These are phyloP conservation scores for Ceratocystis ficicola DNA, from an alignment of 2,329 filamentous ascomycete genomes.

Conservation along the genomic window DNA sequence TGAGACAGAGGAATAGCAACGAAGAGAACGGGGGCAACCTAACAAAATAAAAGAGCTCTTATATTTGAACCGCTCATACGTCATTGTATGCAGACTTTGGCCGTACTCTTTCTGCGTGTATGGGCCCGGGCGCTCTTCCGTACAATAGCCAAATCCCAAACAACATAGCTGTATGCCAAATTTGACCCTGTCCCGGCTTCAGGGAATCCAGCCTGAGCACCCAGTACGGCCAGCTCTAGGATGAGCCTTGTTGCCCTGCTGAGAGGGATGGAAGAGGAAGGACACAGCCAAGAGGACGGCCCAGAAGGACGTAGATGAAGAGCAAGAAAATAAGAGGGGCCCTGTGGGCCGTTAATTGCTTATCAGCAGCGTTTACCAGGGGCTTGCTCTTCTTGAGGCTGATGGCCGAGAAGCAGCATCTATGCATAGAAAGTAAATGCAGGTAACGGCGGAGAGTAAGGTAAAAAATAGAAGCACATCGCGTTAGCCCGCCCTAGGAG, in stretches of 20 bases:
- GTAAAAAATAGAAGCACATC: too few species aligned
- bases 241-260: background rate
- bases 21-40: background rate
- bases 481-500: too few species aligned
- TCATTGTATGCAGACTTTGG: slow-evolving; percentile 6
- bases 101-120: background rate
- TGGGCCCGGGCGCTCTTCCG: background rate
- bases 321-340: too few species aligned
- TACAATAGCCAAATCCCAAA: background rate
- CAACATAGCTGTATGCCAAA: slow-evolving; percentile 1
- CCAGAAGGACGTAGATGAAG: too few species aligned
- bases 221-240: background rate
- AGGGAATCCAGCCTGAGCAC: slow-evolving; percentile 1
- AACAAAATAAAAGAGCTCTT: background rate
- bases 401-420: background rate
- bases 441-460: too few species aligned
- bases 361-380: background rate
- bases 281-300: too few species aligned
- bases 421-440: too few species aligned
- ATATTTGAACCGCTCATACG: background rate
- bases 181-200: slow-evolving; percentile 1
- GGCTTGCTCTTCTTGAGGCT: background rate
- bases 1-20: background rate
- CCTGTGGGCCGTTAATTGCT: too few species aligned
- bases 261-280: background rate